Base-by-base conservation (phyloP, 345 rosid genomes). In the Ceriops tagal region DNA sequence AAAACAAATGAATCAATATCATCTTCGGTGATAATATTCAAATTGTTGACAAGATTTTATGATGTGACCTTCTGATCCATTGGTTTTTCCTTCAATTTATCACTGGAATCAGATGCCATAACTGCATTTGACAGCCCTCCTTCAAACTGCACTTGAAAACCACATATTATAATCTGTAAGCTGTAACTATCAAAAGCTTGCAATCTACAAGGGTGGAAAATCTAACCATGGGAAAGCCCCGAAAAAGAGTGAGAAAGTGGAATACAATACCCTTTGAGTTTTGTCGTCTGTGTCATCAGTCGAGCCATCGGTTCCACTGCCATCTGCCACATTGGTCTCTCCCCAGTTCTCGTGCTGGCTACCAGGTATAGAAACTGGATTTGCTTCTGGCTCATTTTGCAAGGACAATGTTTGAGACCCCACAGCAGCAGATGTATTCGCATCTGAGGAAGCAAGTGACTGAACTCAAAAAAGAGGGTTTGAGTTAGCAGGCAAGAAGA, bases 231-330 rank as follows among this genome's bases (percentile, higher is more conserved):
- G 16, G 0, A 15, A 43, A 43, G 49, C 18, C 49, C 49, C 0
- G 6, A 32, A 30, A 61, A 59, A 30, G 22, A 32, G 6, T 28
- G 21, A 62, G 28, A 18, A 27, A 16, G 43, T 27, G n/a, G 55
- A 57, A 35, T 19, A 57, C 53, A 35, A 79, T 77, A 93, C 98
- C 93, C 87, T 83, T 66, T 67, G 91, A 81, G 82, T 86, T 84
- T 85, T 87, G 70, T 88, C 93, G 72, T 91, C 98, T 31, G 96
- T 85, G 69, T 91, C 97, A 37, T 91, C 97, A 49, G 96, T 84
- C 70, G 97, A 93, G 60, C 79, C 84, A 78, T 91, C 96, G 47
- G 95, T 91, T 78, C 86, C 87, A 78, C 98, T 91, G 52, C 89
- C 86, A 76, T 91, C 96, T 34, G 91, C 92, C 88, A 90, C 81